These are phyloP conservation scores for Botryotinia globosa DNA, from an alignment of 2,329 filamentous ascomycete genomes.

Conservation along the genomic window DNA sequence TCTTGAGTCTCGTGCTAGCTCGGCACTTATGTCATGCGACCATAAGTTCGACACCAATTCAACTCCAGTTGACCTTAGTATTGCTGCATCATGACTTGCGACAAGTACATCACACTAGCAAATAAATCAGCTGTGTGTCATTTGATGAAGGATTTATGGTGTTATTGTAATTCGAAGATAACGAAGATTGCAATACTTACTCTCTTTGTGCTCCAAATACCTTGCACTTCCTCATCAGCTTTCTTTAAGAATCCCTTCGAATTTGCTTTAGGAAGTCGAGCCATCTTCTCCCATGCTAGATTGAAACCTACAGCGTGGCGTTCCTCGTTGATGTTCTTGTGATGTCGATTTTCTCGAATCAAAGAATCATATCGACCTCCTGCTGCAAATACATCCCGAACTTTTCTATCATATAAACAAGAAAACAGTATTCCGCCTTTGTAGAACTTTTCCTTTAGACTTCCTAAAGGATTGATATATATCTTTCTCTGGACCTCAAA, in stretches of 20 bases:
- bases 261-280: constrained; percentile 46
- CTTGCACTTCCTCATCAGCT: constrained; percentile 58
- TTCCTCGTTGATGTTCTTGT: constrained; percentile 59
- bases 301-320: constrained; percentile 90
- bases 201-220: constrained; percentile 60
- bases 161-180: background rate
- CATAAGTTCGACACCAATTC: constrained; percentile 78
- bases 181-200: constrained; percentile 50
- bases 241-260: constrained; percentile 67
- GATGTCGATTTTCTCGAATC: constrained; percentile 78
- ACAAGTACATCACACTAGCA: constrained; percentile 80
- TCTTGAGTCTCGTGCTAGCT: constrained; percentile 76
- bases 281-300: constrained; percentile 78
- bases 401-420: constrained; percentile 81
- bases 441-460: constrained; percentile 90
- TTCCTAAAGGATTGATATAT: constrained; percentile 80
- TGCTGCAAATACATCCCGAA: constrained; percentile 83
- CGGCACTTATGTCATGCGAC: constrained; percentile 80
- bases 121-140: background rate
- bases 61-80: constrained; percentile 72
- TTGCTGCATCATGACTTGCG: constrained; percentile 76
- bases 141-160: background rate
- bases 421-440: constrained; percentile 83
- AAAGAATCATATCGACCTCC: constrained; percentile 90
- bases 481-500: constrained; percentile 75